Conservation (phyloP, 257 asterid genomes). For the Nicotiana sylvestris region DNA sequence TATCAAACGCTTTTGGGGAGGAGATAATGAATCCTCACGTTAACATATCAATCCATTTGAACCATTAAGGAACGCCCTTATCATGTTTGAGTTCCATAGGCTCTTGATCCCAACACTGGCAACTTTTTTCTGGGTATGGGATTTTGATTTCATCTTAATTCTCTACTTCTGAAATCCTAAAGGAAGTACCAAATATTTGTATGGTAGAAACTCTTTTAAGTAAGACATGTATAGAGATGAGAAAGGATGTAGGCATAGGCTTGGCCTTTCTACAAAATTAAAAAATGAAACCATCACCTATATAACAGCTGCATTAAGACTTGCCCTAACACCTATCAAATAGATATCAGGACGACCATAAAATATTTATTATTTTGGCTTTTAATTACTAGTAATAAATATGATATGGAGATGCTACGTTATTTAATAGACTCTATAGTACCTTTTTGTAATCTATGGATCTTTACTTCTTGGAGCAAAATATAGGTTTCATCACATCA, state of each 20-base stretch:
- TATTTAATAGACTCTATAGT: too few relatives aligned
- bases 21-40: not conserved
- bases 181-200: not conserved
- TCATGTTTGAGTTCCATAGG: too few relatives aligned
- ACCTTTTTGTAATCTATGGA: too few relatives aligned
- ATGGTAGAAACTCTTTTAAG: too few relatives aligned
- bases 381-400: too few relatives aligned
- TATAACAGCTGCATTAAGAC: not conserved
- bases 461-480: too few relatives aligned
- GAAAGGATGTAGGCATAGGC: not conserved
- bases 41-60: too few relatives aligned
- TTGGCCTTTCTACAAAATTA: not conserved
- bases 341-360: not conserved
- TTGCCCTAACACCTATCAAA: not conserved
- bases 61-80: too few relatives aligned
- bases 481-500: too few relatives aligned
- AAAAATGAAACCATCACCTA: too few relatives aligned
- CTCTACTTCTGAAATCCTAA: too few relatives aligned
- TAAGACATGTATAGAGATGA: not conserved
- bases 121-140: not conserved
- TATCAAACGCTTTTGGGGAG: not conserved
- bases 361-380: not conserved
- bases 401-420: not conserved
- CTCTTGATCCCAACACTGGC: not conserved
- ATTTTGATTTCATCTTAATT: not conserved